These are phyloP conservation scores for Monosporozyma yasuniensis DNA, from an alignment of 805 yeast genomes.

Conservation along the genomic window DNA sequence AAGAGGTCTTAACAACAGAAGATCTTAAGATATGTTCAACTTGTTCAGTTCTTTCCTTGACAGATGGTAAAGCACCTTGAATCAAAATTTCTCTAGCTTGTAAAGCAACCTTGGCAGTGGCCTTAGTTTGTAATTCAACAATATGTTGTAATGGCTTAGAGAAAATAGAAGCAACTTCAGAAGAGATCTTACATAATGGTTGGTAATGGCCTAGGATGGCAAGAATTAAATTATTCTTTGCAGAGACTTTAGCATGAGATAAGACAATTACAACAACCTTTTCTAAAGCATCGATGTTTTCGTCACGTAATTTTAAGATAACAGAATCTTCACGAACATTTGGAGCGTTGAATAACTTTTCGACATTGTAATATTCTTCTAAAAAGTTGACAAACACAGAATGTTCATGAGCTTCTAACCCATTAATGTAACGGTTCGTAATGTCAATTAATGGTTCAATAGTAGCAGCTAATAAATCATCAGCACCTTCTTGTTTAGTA, in stretches of 20 bases:
- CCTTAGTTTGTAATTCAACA: conserved; percentile 83
- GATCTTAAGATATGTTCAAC: conserved; percentile 90
- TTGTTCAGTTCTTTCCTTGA: conserved; percentile 93
- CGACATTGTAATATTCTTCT: conserved; percentile 67
- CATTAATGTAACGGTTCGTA: conserved; percentile 60
- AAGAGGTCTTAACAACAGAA: conserved; percentile 79
- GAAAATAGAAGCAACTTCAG: conserved; percentile 58
- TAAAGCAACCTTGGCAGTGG: conserved; percentile 86
- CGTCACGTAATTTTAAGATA: conserved; percentile 78
- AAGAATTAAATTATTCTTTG: conserved; percentile 81
- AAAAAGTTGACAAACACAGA: conserved; percentile 60
- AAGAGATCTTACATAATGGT: conserved; percentile 63
- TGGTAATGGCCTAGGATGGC: conserved; percentile 80
- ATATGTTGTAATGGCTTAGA: conserved; percentile 65
- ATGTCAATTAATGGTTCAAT: conserved; percentile 68
- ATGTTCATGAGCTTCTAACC: conserved; percentile 79
- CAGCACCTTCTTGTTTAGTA: conserved; percentile 39
- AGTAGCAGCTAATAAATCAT: conserved; percentile 45
- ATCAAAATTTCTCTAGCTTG: conserved; percentile 94
- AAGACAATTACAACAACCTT: conserved; percentile 65
- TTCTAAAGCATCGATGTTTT: conserved; percentile 63
- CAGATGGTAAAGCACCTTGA: conserved; percentile 94
- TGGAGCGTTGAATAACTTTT: conserved; percentile 66
- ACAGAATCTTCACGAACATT: conserved; percentile 82
- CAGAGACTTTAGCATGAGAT: conserved; percentile 88